These are phyloP conservation scores for Colletotrichum cuscutae DNA, from an alignment of 2,329 filamentous ascomycete genomes.

Conservation along the genomic window DNA sequence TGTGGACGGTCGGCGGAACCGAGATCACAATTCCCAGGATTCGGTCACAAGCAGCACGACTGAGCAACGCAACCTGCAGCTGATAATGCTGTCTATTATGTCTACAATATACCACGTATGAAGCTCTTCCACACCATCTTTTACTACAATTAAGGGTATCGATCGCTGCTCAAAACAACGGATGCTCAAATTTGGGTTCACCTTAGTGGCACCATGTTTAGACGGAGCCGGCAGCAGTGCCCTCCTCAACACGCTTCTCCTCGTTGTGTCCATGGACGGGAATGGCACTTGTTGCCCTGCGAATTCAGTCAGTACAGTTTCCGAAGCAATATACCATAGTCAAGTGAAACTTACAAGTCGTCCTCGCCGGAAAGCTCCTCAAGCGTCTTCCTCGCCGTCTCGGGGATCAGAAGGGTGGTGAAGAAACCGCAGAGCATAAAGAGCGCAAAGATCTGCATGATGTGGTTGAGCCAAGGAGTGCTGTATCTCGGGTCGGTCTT, in stretches of 20 bases:
- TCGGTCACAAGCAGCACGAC: not conserved
- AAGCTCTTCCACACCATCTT: not conserved
- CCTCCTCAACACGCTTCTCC: conserved; percentile 34
- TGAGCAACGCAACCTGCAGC: not conserved
- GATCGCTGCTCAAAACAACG: not conserved
- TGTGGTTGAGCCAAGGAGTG: conserved; percentile 35
- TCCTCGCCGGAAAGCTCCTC: conserved; percentile 60
- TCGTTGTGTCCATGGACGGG: conserved; percentile 24
- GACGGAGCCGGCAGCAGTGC: conserved; percentile 13
- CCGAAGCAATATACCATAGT: no score
- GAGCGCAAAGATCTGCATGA: conserved; percentile 49
- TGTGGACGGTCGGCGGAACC: not conserved
- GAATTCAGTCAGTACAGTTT: not conserved
- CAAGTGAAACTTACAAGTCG: conserved; percentile 25
- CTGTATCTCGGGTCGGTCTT: conserved; percentile 33
- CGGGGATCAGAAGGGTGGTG: conserved; percentile 58
- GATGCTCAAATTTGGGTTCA: not conserved
- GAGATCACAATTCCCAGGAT: not conserved
- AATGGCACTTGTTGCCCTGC: conserved; percentile 19
- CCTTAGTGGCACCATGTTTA: not conserved
- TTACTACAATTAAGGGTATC: conserved; percentile 14
- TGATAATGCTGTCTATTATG: not conserved
- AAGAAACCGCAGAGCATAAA: conserved; percentile 57
- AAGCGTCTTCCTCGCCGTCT: conserved; percentile 52
- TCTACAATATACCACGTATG: conserved; percentile 10